A percentile compares a stretch with the other conserved stretches of the same genome.
phyloP scores from a whole-genome alignment of 176 grass and related monocot genomes.

The Neostapfia colusana region DNA sequence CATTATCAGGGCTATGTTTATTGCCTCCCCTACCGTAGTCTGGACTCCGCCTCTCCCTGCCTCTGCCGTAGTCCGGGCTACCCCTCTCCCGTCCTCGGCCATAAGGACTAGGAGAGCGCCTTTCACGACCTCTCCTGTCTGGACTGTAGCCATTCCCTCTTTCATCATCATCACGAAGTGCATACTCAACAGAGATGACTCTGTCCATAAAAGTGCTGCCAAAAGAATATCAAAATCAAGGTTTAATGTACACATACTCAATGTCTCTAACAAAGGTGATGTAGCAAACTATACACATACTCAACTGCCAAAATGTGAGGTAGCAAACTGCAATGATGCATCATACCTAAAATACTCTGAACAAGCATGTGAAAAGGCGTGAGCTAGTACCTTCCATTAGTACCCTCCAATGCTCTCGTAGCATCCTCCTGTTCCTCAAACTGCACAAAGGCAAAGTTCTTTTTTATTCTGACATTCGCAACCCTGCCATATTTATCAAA shows the following conservation, averaged over 20 bases:
- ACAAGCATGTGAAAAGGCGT: not conserved
- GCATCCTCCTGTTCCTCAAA: constrained; percentile 92
- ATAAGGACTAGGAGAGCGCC: constrained; percentile 74
- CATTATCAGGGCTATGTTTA: constrained; percentile 66
- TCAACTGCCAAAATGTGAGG: not conserved
- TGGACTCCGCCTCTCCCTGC: constrained; percentile 56
- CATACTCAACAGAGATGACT: constrained; percentile 94
- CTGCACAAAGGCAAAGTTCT: constrained; percentile 93
- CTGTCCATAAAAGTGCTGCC: constrained; percentile 83
- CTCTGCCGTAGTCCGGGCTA: constrained; percentile 63
- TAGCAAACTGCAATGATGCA: constrained; percentile 4
- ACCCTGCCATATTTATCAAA: constrained; percentile 93
- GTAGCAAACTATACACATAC: not conserved
- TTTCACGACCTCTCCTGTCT: constrained; percentile 71
- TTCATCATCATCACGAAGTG: constrained; percentile 91
- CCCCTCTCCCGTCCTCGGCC: constrained; percentile 68
- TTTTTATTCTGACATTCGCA: constrained; percentile 81
- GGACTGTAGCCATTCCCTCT: constrained; percentile 79
- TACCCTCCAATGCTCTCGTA: constrained; percentile 81
- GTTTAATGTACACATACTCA: not conserved
- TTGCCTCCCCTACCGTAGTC: constrained; percentile 68
- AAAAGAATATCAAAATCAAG: constrained; percentile 34
- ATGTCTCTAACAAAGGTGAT: not conserved
- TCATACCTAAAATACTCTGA: not conserved
- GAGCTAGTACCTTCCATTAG: constrained; percentile 71